Evolutionary conservation across 176 grass and related monocot genomes (phyloP).

Genomic region (Carex cristatella): DNA sequence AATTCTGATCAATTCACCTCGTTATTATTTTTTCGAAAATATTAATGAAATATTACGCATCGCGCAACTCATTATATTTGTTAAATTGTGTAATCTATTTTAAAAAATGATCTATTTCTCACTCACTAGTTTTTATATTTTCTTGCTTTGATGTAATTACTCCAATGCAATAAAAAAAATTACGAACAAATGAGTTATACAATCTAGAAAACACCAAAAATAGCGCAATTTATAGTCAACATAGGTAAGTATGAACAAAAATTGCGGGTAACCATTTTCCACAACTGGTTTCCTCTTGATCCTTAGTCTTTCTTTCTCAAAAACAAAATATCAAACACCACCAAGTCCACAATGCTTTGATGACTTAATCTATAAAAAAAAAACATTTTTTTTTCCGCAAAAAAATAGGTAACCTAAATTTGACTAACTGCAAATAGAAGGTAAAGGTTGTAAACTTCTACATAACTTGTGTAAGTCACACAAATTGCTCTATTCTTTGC

Average conservation of each 20-base stretch:
- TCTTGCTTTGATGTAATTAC: too few relatives aligned
- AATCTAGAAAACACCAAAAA: not conserved
- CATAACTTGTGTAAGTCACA: not conserved
- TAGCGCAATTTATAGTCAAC: not conserved
- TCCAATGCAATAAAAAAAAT: too few relatives aligned
- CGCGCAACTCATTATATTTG: too few relatives aligned
- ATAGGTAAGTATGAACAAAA: not conserved
- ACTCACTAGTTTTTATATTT: too few relatives aligned
- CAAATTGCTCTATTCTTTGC: not conserved
- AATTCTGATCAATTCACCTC: too few relatives aligned
- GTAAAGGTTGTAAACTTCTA: not conserved
- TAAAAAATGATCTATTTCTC: too few relatives aligned
- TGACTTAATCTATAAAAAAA: not conserved
- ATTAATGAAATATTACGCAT: too few relatives aligned
- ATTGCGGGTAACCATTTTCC: not conserved
- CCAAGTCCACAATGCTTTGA: not conserved
- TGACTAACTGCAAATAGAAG: not conserved
- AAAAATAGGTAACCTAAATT: not conserved
- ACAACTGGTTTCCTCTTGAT: not conserved
- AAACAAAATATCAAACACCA: not conserved
- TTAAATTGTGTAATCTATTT: too few relatives aligned
- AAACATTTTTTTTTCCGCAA: not conserved
- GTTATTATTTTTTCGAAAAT: too few relatives aligned
- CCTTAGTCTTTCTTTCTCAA: not conserved
- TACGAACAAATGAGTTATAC: not conserved